A percentile compares a stretch with the other conserved stretches of the same genome.
Evolutionary conservation across 768 basidiomycete species (phyloP).

Genomic region (Termitomyces bulborhizus): DNA sequence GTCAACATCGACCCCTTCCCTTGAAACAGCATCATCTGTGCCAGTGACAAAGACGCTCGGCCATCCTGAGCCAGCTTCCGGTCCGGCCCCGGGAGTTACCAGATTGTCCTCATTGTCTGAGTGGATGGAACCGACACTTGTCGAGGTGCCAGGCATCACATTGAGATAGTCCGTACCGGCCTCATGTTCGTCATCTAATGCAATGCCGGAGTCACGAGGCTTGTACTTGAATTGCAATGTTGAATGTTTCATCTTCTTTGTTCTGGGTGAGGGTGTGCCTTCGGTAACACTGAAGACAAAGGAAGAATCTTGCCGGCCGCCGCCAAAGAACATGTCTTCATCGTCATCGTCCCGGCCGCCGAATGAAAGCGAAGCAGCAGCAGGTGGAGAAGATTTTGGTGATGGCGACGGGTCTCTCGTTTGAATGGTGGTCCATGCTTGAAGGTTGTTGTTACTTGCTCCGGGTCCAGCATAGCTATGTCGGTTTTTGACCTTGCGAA

Average conservation of each 20-base stretch:
- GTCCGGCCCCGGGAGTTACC: conserved; percentile 60
- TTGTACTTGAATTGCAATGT: conserved; percentile 63
- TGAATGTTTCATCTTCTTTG: conserved; percentile 26
- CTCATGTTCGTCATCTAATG: conserved; percentile 52
- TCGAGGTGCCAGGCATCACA: conserved; percentile 52
- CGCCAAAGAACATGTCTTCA: conserved; percentile 52
- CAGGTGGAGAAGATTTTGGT: conserved; percentile 43
- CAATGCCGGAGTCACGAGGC: conserved; percentile 62
- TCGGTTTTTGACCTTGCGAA: conserved; percentile 35
- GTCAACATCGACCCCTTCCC: conserved; percentile 43
- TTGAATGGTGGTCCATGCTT: conserved; percentile 37
- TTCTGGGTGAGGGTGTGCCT: conserved; percentile 50
- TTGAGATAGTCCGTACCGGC: conserved; percentile 21
- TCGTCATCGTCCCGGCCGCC: conserved; percentile 34
- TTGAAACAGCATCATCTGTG: conserved; percentile 28
- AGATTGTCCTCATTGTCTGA: conserved; percentile 59
- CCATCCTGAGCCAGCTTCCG: conserved; percentile 56
- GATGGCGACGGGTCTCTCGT: conserved; percentile 33
- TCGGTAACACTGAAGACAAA: conserved; percentile 52
- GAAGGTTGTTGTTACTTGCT: conserved; percentile 19
- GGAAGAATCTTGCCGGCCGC: conserved; percentile 39
- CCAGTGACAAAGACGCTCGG: conserved; percentile 41
- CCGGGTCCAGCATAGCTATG: conserved; percentile 62
- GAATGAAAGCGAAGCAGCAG: conserved; percentile 13
- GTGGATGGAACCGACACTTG: conserved; percentile 54